Base-by-base conservation (phyloP, 106 monocot species). In the Apostasia shenzhenica region DNA sequence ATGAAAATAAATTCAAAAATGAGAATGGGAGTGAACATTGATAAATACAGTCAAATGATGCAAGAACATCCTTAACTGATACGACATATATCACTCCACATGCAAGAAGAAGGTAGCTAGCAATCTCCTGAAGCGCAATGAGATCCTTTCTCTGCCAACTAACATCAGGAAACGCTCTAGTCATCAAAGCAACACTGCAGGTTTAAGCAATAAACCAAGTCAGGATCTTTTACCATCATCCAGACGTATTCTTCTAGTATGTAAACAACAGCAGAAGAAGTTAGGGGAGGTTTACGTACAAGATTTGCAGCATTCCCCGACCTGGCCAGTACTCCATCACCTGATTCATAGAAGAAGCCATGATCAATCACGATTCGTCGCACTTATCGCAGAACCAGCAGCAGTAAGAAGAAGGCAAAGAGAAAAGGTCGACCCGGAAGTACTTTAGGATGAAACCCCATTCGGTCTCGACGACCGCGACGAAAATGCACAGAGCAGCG, bases 241-340 rank as follows among this genome's bases (percentile, higher is more conserved):
- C 45, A 51, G 13, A 53, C 41, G 7, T 41, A 13, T 53, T 54
- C 50, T 14, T 61, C 6, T 64, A 12, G 0, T 44, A 49, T 41
- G 12, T 26, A 38, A 47, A 11, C 0, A 44, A 51, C 13, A 56
- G 52, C 52, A 52, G 5, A 63, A 10, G 53, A 37, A 43, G 8
- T n/a, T 13, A 55, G 7, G 45, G 46, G 13, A 46, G 42, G 6
- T 13, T 45, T 55, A 61, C 93, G 57, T 90, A 99, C 99, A 99
- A 99, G 54, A 99, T 99, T 63, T 99, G 99, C 68, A 99, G 81
- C 93, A 99, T 90, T 41, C 93, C 93, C 62, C 99, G 83, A 6
- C 85, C 85, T 61, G 63, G 83, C 99, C 93, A 99, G 72, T 90
- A 93, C 51, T 99, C 89, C 52, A 99, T 68, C 14, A 99, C 57